Evolutionary conservation across 2,329 filamentous ascomycete genomes (phyloP), one percentile per base, ranked within the genome.

Genomic region (Ophiocordyceps camponoti-floridani): DNA sequence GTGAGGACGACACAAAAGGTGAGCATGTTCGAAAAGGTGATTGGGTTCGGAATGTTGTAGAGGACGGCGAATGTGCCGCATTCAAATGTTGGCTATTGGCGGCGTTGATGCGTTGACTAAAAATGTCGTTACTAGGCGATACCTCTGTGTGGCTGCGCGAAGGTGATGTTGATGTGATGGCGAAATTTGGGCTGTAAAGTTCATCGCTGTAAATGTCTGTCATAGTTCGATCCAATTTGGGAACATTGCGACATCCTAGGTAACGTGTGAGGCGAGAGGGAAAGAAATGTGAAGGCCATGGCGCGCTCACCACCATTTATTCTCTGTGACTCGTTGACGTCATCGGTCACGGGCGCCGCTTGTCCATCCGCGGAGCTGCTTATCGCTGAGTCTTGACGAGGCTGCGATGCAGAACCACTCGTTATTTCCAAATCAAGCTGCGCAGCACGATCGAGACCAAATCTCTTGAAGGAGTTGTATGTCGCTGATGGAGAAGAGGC

Each of bases 161-260:
- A 11, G 72, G 68, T 3, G 75, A 65, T 4, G 75, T 64, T 0
- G 75, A 70, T 0, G 73, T 73, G 54, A 79, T 69, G 31, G 67
- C 69, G 48, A 79, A 77, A 52, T 70, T 73, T 0, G 82, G 80
- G 53, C 81, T 87, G 67, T 84, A 94, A 1, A 94, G 72, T 59
- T 91, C 85, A 58, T 94, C 88, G 54, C 77, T 73, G 56, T 84
- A 89, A 43, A 85, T 73, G 56, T 93, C 86, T 16, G 86, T 89
- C 64, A 91, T 85, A 0, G 87, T 91, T 46, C 86, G 74, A 52
- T 87, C 81, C 50, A 94, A 73, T 62, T 89, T 91, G 26, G 87
- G 82, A 26, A 79, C 66, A 37, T 69, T 66, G 49, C 66, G 61
- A 51, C 65, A 66, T 51, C 75, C 71, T 63, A 72, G 77, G 2